phyloP scores from a whole-genome alignment of 306 rosid genomes.

The Cicer arietinum region DNA sequence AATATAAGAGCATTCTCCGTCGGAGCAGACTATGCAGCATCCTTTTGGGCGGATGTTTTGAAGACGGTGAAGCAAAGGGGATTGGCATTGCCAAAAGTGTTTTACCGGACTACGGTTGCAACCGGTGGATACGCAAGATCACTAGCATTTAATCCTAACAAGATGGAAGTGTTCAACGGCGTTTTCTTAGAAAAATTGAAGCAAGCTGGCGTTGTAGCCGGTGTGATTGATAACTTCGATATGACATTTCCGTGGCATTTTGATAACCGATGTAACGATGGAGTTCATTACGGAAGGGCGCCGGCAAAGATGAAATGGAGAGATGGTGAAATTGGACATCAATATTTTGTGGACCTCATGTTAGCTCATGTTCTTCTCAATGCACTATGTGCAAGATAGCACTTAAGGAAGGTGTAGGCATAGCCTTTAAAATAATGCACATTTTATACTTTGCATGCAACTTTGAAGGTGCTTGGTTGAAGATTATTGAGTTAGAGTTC shows the following conservation, averaged over 20 bases:
- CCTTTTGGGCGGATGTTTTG: slow-evolving; percentile 81
- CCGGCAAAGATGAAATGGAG: slow-evolving; percentile 85
- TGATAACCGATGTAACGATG: slow-evolving; percentile 90
- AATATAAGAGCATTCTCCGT: slow-evolving; percentile 68
- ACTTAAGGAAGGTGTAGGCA: not conserved
- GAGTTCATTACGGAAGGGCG: slow-evolving; percentile 95
- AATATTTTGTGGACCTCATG: slow-evolving; percentile 92
- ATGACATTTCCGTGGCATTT: slow-evolving; percentile 97
- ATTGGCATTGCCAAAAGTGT: slow-evolving; percentile 66
- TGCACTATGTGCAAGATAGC: slow-evolving; percentile 65
- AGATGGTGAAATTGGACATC: slow-evolving; percentile 92
- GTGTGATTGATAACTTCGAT: slow-evolving; percentile 89
- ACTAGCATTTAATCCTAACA: slow-evolving; percentile 81
- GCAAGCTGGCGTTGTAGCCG: slow-evolving; percentile 63
- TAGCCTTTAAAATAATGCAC: too few relatives aligned
- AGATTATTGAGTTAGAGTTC: slow-evolving; percentile 22
- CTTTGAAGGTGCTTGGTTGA: slow-evolving; percentile 34
- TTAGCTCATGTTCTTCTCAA: slow-evolving; percentile 85
- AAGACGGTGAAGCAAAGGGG: slow-evolving; percentile 69
- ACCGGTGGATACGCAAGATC: slow-evolving; percentile 92
- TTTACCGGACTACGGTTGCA: slow-evolving; percentile 80
- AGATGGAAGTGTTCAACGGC: slow-evolving; percentile 89
- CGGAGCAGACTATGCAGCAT: slow-evolving; percentile 79
- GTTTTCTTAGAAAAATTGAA: slow-evolving; percentile 76
- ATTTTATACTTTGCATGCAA: not conserved